Evolutionary conservation across 164 flowering plant genomes (phyloP).

Genomic region (Stephania japonica): DNA sequence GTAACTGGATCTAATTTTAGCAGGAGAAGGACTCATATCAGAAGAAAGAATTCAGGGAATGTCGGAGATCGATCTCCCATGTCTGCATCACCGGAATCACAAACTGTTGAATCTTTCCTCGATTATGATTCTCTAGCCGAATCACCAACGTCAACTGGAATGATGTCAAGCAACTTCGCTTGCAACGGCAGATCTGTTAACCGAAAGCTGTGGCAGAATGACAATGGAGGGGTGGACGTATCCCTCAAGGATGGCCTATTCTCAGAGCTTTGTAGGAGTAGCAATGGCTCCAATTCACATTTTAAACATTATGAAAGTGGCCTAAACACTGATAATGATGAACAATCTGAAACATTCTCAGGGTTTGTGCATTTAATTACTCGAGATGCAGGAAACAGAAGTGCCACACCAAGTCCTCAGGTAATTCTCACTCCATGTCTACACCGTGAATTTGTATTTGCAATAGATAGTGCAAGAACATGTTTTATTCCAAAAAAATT

Average conservation of each 20-base stretch:
- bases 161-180: slow-evolving; percentile 26
- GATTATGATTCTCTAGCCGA: slow-evolving; percentile 49
- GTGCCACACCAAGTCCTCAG: slow-evolving; percentile 65
- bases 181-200: slow-evolving; percentile 42
- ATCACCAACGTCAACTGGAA: slow-evolving; percentile 56
- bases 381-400: slow-evolving; percentile 28
- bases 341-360: slow-evolving; percentile 38
- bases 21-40: slow-evolving; percentile 28
- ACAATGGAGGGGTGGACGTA: slow-evolving; percentile 75
- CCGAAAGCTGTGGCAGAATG: slow-evolving; percentile 63
- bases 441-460: background rate
- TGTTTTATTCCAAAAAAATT: background rate
- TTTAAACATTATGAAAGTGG: slow-evolving; percentile 22
- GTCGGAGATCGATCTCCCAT: slow-evolving; percentile 38
- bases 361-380: slow-evolving; percentile 47
- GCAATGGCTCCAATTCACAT: slow-evolving; percentile 14
- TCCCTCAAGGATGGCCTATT: slow-evolving; percentile 84
- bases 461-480: background rate
- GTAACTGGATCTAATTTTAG: slow-evolving; percentile 48
- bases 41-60: slow-evolving; percentile 25
- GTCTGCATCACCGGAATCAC: slow-evolving; percentile 73
- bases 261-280: slow-evolving; percentile 35
- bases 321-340: slow-evolving; percentile 22
- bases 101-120: slow-evolving; percentile 53
- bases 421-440: slow-evolving; percentile 24